Conservation (phyloP, 2,329 filamentous ascomycete species). For the Alternaria gaisen region DNA sequence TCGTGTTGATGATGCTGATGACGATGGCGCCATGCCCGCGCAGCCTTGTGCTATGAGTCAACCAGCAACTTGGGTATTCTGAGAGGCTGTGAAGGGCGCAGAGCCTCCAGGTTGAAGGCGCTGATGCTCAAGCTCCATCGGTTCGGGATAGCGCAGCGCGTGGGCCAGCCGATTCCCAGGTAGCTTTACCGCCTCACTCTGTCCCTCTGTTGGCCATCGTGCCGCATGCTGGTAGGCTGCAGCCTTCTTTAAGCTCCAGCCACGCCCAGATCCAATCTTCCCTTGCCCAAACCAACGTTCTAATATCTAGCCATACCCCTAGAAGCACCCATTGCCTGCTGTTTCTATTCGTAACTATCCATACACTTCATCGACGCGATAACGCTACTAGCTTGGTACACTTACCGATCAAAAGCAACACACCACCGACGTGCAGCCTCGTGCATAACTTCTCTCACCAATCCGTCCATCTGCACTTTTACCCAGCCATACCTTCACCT, state of each 20-base stretch:
- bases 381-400: constrained; percentile 9
- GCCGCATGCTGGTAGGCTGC: constrained; percentile 34
- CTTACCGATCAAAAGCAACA: constrained; percentile 20
- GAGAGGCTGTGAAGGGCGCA: constrained; percentile 22
- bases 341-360: neutral
- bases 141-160: constrained; percentile 26
- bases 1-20: constrained; percentile 1
- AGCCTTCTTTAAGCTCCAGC: constrained; percentile 31
- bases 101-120: constrained; percentile 17
- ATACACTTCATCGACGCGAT: neutral
- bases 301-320: neutral
- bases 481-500: constrained; percentile 5
- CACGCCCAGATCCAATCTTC: constrained; percentile 27
- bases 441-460: constrained; percentile 15
- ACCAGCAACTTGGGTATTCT: neutral
- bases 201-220: constrained; percentile 19
- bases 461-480: constrained; percentile 9
- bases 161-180: constrained; percentile 26
- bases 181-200: constrained; percentile 39
- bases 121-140: constrained; percentile 9
- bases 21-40: constrained; percentile 7
- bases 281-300: constrained; percentile 7
- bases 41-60: constrained; percentile 26
- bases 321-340: neutral
- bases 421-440: constrained; percentile 20